These are phyloP conservation scores for Chaetothyriales sp. DNA, from an alignment of 2,329 filamentous ascomycete species.

Conservation along the genomic window DNA sequence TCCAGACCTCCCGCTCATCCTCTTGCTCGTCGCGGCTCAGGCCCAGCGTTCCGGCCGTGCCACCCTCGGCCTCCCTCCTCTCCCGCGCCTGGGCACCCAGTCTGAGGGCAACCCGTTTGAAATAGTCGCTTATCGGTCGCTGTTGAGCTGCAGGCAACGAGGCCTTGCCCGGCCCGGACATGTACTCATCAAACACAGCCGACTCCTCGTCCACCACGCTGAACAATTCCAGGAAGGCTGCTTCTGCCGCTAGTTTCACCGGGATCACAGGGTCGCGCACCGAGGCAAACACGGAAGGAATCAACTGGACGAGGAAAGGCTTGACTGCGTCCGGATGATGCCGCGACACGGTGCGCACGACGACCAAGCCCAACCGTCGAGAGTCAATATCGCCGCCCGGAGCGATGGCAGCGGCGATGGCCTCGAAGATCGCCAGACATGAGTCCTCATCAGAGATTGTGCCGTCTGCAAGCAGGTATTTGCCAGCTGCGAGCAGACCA, in stretches of 20 bases:
- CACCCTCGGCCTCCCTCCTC: slow-evolving; percentile 79
- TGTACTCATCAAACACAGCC: slow-evolving; percentile 80
- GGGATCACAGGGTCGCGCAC: slow-evolving; percentile 88
- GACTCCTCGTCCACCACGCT: slow-evolving; percentile 74
- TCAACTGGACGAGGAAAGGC: slow-evolving; percentile 56
- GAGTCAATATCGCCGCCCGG: slow-evolving; percentile 69
- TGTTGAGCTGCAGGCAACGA: slow-evolving; percentile 43
- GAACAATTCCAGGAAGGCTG: slow-evolving; percentile 83
- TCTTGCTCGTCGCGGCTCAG: slow-evolving; percentile 82
- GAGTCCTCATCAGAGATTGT: slow-evolving; percentile 47
- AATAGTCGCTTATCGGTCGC: slow-evolving; percentile 88
- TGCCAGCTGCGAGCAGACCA: slow-evolving; percentile 14
- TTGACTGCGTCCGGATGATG: slow-evolving; percentile 58
- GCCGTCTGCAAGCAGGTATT: slow-evolving; percentile 10
- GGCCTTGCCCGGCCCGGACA: slow-evolving; percentile 48
- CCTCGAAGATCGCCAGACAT: slow-evolving; percentile 64
- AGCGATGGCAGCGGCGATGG: slow-evolving; percentile 57
- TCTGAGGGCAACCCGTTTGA: slow-evolving; percentile 77
- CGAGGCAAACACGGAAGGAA: slow-evolving; percentile 69
- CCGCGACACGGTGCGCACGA: slow-evolving; percentile 71
- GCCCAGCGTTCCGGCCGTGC: slow-evolving; percentile 60
- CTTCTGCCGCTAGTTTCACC: slow-evolving; percentile 87
- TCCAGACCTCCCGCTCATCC: slow-evolving; percentile 92
- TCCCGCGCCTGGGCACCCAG: slow-evolving; percentile 78
- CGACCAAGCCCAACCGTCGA: slow-evolving; percentile 70